phyloP scores from a whole-genome alignment of 345 rosid species.

The Aurinia saxatilis region DNA sequence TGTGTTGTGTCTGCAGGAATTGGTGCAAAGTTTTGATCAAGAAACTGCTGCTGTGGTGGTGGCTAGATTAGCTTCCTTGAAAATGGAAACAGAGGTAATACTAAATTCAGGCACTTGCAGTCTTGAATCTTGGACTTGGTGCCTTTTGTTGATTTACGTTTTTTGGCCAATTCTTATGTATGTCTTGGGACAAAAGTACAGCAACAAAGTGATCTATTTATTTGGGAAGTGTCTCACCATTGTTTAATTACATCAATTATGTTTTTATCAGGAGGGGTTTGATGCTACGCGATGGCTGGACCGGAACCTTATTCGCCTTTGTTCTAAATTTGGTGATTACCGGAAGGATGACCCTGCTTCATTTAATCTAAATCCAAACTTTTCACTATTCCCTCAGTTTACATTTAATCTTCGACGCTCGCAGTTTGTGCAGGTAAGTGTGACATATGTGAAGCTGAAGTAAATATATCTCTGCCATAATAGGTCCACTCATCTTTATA shows the following conservation, averaged over 20 bases:
- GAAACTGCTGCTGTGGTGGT: conserved; percentile 98
- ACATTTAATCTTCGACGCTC: conserved; percentile 94
- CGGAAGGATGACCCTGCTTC: conserved; percentile 97
- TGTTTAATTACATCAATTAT: neutral
- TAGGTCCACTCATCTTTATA: neutral
- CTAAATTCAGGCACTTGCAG: neutral
- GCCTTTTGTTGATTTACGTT: neutral
- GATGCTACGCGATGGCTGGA: conserved; percentile 99
- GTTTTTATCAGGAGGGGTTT: conserved; percentile 73
- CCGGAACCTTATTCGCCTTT: conserved; percentile 84
- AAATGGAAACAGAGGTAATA: conserved; percentile 97
- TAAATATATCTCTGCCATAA: neutral
- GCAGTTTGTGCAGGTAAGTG: conserved; percentile 89
- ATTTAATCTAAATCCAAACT: conserved; percentile 77
- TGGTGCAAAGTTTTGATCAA: conserved; percentile 96
- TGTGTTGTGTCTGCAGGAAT: conserved; percentile 46
- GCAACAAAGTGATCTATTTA: neutral
- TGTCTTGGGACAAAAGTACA: neutral
- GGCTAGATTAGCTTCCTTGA: conserved; percentile 86
- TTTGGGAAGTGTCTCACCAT: neutral
- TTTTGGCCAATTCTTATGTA: neutral
- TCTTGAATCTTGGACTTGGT: neutral
- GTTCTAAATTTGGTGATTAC: conserved; percentile 96
- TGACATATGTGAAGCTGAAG: neutral
- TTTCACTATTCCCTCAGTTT: conserved; percentile 98